Evolutionary conservation across 805 yeast genomes (phyloP), one percentile per base, ranked within the genome.

Genomic region (Wickerhamiella kazuoi): DNA sequence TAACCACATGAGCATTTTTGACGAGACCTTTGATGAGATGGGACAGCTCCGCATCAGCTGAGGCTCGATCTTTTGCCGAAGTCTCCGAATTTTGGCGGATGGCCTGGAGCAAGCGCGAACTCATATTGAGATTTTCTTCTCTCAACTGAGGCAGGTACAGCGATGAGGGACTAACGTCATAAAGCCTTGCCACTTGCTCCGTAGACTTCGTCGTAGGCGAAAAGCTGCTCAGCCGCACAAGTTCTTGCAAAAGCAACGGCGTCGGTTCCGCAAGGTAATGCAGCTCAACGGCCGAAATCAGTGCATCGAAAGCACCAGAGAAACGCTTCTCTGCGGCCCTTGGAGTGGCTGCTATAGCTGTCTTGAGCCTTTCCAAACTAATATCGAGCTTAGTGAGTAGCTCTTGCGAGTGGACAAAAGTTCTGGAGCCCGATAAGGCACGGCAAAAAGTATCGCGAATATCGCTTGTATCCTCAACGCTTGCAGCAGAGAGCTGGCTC

Each of bases 381-480:
- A n/a, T n/a, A n/a, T n/a, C n/a, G n/a, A n/a, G n/a, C n/a, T n/a
- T n/a, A n/a, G n/a, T n/a, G n/a, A n/a, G n/a, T n/a, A n/a, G n/a
- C n/a, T n/a, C n/a, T n/a, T n/a, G n/a, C n/a, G n/a, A n/a, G n/a
- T n/a, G n/a, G n/a, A n/a, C n/a, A n/a, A n/a, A n/a, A n/a, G n/a
- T n/a, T n/a, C n/a, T n/a, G n/a, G n/a, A n/a, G n/a, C n/a, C n/a
- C n/a, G 29, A 39, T 2, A 44, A 26, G 8, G 34, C 38, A 5
- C 20, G 30, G 7, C 42, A 28, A 7, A 47, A 32, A 1, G 35
- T 23, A 2, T 9, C 14, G n/a, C 49, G 36, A n/a, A 46, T 37
- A 7, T 39, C 37, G 16, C 43, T 13, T 11, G 44, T 34, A 4
- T 36, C 33, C 15, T 23, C 21, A 2, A 39, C 21, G 32, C 34